phyloP scores from a whole-genome alignment of 108 stramenopile genomes.

The Fragilariopsis cylindrus region DNA sequence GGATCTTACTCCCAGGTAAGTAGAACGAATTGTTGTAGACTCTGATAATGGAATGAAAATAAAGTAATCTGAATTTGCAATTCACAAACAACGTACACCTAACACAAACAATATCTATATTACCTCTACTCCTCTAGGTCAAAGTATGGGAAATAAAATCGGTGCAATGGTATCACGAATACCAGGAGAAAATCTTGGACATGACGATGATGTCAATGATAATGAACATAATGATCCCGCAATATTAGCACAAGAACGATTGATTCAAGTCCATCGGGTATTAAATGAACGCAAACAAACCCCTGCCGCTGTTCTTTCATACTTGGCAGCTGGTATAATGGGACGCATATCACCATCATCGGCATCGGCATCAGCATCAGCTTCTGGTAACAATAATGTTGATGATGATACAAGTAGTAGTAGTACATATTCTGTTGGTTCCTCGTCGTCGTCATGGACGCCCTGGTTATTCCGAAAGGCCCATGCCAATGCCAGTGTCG shows the following conservation, averaged over 20 bases:
- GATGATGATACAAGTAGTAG: conserved; percentile 6
- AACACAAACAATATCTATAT: too few relatives aligned
- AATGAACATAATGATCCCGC: conserved; percentile 11
- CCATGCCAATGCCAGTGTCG: conserved; percentile 71
- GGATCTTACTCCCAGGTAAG: conserved; percentile 56
- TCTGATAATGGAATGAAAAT: too few relatives aligned
- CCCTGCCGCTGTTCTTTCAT: conserved; percentile 65
- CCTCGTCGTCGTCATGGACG: conserved; percentile 23
- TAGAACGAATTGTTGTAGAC: too few relatives aligned
- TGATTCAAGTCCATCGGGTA: conserved; percentile 54
- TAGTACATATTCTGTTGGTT: conserved; percentile 32
- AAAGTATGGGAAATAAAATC: conserved; percentile 81
- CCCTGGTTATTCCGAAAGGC: conserved; percentile 53
- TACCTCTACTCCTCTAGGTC: conserved; percentile 1
- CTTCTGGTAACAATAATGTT: background rate
- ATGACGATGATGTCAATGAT: background rate
- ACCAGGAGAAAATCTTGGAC: conserved; percentile 46
- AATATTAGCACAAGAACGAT: conserved; percentile 45
- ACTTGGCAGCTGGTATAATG: conserved; percentile 46
- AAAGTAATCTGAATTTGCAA: too few relatives aligned
- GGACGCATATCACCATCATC: conserved; percentile 32
- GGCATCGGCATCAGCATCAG: background rate
- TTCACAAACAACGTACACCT: too few relatives aligned
- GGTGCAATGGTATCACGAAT: conserved; percentile 77
- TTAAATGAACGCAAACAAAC: conserved; percentile 55